A percentile compares a stretch with the other conserved stretches of the same genome.
These are phyloP conservation scores for Circinella minor DNA, from an alignment of 371 early-diverging fungal genomes.

Conservation along the genomic window DNA sequence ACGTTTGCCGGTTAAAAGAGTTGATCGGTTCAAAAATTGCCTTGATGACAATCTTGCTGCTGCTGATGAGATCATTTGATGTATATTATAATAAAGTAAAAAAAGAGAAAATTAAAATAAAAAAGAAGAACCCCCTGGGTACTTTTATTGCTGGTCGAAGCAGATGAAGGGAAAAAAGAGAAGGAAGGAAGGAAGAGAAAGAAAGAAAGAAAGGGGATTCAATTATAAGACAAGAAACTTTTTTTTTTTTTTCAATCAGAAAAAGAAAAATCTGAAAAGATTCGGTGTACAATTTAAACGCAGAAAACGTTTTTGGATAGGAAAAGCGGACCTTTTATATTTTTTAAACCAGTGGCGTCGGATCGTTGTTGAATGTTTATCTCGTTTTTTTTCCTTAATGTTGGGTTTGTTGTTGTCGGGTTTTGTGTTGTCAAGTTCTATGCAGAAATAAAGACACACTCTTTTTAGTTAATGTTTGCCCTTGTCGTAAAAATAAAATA, in stretches of 20 bases:
- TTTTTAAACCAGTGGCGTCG: background rate
- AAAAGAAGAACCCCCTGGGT: constrained; percentile 3
- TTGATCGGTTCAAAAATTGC: constrained; percentile 17
- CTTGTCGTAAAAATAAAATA: too few species aligned
- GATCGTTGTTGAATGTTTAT: too few species aligned
- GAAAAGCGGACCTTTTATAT: background rate
- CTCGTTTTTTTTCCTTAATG: too few species aligned
- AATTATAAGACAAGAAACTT: background rate
- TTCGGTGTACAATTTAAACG: background rate
- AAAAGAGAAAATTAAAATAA: constrained; percentile 4
- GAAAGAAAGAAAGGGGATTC: background rate
- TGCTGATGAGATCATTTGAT: constrained; percentile 22
- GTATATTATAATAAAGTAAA: background rate
- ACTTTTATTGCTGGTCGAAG: background rate
- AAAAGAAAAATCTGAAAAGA: background rate
- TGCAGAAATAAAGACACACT: too few species aligned
- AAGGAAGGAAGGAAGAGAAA: constrained; percentile 1
- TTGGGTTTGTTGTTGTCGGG: too few species aligned
- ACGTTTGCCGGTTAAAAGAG: constrained; percentile 14
- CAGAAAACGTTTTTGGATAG: background rate
- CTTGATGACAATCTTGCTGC: constrained; percentile 30
- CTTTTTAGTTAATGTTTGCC: too few species aligned
- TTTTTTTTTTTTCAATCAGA: too few species aligned
- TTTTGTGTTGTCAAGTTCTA: too few species aligned
- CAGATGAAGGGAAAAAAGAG: constrained; percentile 3